Percentiles rank a stretch among this genome's conserved stretches.
Evolutionary conservation across 768 basidiomycete genomes (phyloP).

Genomic region (Sporobolomyces roseus): DNA sequence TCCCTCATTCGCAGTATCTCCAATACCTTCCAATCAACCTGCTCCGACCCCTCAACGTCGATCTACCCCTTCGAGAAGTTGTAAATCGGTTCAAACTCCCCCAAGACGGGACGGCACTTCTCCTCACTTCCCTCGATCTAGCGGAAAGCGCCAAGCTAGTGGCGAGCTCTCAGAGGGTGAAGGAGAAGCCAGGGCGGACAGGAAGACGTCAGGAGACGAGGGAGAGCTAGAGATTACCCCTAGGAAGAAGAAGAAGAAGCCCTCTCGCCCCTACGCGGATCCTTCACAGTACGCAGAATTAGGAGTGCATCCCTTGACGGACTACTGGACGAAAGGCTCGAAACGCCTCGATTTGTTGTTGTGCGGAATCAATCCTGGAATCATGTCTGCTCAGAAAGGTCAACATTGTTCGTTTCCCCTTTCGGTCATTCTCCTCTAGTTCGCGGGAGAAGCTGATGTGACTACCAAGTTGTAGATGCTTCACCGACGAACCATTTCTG

Average conservation of each 20-base stretch:
- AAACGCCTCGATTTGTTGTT: neutral
- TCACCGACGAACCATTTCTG: slow-evolving; percentile 38
- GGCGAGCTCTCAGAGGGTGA: no score
- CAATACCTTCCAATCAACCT: no score
- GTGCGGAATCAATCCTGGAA: slow-evolving; percentile 34
- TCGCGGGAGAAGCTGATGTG: no score
- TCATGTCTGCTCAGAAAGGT: slow-evolving; percentile 3
- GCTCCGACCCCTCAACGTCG: no score
- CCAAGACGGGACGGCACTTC: neutral
- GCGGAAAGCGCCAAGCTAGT: neutral
- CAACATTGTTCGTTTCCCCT: slow-evolving; percentile 19
- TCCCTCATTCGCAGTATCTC: neutral
- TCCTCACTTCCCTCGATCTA: neutral
- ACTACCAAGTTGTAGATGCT: slow-evolving; percentile 36
- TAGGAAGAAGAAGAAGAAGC: slow-evolving; percentile 24
- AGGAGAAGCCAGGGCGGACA: no score
- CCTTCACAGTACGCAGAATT: slow-evolving; percentile 23
- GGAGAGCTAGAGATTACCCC: no score
- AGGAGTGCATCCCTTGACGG: slow-evolving; percentile 18
- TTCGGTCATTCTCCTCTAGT: neutral
- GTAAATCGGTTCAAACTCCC: neutral
- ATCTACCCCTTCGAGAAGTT: no score
- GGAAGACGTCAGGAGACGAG: no score
- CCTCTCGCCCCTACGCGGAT: slow-evolving; percentile 18
- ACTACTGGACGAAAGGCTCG: slow-evolving; percentile 1